phyloP scores from a whole-genome alignment of 78 protist genomes.

The Polysphondylium violaceum region DNA sequence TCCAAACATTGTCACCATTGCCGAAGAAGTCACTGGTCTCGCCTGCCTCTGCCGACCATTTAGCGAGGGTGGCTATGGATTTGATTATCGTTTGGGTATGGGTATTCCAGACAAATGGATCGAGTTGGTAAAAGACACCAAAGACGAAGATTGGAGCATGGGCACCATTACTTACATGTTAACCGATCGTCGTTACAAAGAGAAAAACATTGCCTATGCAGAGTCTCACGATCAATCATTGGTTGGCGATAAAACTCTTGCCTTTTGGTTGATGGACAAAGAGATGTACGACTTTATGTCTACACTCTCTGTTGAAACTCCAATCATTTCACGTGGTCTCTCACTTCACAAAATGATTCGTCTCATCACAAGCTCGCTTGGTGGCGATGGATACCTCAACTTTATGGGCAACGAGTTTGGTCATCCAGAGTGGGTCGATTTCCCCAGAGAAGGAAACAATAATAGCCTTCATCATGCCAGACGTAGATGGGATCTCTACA shows the following conservation, averaged over 20 bases:
- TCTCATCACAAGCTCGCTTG: slow-evolving; percentile 91
- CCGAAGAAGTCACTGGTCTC: slow-evolving; percentile 96
- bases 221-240: slow-evolving; percentile 97
- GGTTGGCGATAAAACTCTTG: slow-evolving; percentile 98
- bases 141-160: slow-evolving; percentile 95
- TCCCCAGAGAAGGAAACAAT: slow-evolving; percentile 96
- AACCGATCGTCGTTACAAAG: slow-evolving; percentile 91
- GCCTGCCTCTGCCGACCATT: slow-evolving; percentile 94
- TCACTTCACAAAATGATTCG: slow-evolving; percentile 95
- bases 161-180: slow-evolving; percentile 87
- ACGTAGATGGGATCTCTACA: slow-evolving; percentile 90
- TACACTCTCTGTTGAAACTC: slow-evolving; percentile 24
- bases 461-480: slow-evolving; percentile 88
- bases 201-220: slow-evolving; percentile 91
- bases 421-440: slow-evolving; percentile 99
- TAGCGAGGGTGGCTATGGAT: slow-evolving; percentile 96
- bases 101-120: slow-evolving; percentile 98
- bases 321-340: slow-evolving; percentile 94
- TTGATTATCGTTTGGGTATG: slow-evolving; percentile 95
- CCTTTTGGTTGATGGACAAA: slow-evolving; percentile 98
- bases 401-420: slow-evolving; percentile 99
- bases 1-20: slow-evolving; percentile 90
- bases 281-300: slow-evolving; percentile 92
- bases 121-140: slow-evolving; percentile 87
- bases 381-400: slow-evolving; percentile 96